Base-by-base conservation (phyloP, 768 basidiomycete genomes). In the Chiua virens region DNA sequence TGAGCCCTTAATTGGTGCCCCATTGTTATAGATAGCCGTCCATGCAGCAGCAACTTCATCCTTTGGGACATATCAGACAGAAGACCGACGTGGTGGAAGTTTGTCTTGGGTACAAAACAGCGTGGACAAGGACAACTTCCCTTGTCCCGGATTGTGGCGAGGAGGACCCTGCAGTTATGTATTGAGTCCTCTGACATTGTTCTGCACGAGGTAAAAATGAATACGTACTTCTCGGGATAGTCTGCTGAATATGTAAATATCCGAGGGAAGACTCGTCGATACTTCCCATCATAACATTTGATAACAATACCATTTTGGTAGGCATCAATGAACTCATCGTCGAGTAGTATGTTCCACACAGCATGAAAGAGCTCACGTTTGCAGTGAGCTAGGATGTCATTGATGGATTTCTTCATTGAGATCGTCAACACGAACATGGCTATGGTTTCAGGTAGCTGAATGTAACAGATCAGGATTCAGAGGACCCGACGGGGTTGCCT, bases 141-240 rank as follows among this genome's bases (percentile, higher is more conserved):
- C 17, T 63, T 53, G 20, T 71, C 61, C 7, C 52, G 54, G 10
- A 72, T 58, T 1, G 58, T 63, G 4, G 64, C 67, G 0, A 72
- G 8, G 0, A 72, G 47, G 0, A 67, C 58, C 42, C 66, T 66
- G 5, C 10, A 10, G 49, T 27, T 8, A 18, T 11, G 8, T 38
- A 15, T 28, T 14, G 22, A 6, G 11, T 27, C 6, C 27, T 1
- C 46, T 1, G 15, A n/a, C 20, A 38, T 20, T 13, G 17, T 15
- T 27, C 27, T 27, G 6, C 27, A 27, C 27, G 27, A 10, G 14
- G n/a, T 18, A 8, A 35, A 27, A 45, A 15, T 11, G 14, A 30
- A 15, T 2, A 42, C 59, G 4, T 40, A 72, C 73, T 74, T 74
- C 22, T 74, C 71, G 0, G 71, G 71, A 37, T 73, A 73, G 43